phyloP scores from a whole-genome alignment of 169 alveolate species.

The Plasmodium inui region DNA sequence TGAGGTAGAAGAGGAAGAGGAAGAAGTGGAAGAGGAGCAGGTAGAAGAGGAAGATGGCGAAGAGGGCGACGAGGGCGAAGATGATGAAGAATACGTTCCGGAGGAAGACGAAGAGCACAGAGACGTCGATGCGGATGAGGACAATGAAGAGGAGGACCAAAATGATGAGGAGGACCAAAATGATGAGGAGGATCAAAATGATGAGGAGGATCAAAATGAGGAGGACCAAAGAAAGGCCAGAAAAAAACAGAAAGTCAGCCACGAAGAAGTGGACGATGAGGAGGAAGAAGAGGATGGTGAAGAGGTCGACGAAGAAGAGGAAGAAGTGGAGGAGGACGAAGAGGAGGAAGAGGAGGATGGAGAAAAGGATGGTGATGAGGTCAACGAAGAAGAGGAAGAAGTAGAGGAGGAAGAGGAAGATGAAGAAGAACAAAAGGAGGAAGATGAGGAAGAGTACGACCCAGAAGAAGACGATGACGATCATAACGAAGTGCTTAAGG shows the following conservation, averaged over 20 bases:
- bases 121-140: neutral
- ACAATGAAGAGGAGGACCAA: neutral
- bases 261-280: constrained; percentile 22
- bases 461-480: neutral
- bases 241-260: neutral
- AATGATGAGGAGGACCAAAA: neutral
- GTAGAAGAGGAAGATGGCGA: constrained; percentile 4
- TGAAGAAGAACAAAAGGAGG: neutral
- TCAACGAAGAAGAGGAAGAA: constrained; percentile 5
- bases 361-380: constrained; percentile 22
- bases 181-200: neutral
- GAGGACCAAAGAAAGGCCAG: neutral
- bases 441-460: neutral
- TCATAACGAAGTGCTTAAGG: neutral
- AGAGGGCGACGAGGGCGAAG: neutral
- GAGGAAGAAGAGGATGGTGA: constrained; percentile 23
- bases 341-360: neutral
- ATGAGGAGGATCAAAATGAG: neutral
- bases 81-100: neutral
- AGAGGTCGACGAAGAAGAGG: neutral
- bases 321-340: neutral
- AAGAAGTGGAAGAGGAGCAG: constrained; percentile 2
- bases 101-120: constrained; percentile 3
- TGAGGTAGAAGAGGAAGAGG: constrained; percentile 22
- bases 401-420: neutral